Conservation (phyloP, 1,139 yeast species). For the Hyphopichia fennica region DNA sequence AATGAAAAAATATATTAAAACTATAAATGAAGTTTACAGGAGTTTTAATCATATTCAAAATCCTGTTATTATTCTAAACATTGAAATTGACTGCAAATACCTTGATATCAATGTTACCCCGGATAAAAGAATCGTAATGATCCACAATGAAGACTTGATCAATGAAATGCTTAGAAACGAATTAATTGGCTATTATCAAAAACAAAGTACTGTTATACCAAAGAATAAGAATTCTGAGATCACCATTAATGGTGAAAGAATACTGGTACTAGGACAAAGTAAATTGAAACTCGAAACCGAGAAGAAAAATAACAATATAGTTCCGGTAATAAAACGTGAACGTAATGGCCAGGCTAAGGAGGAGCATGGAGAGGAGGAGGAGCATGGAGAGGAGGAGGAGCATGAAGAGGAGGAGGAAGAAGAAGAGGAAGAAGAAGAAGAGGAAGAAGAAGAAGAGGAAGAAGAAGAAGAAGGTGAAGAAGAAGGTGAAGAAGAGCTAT, state of each 20-base stretch:
- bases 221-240: conserved; percentile 14
- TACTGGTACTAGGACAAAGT: neutral
- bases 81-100: conserved; percentile 49
- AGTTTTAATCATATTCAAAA: conserved; percentile 68
- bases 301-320: neutral
- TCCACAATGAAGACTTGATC: conserved; percentile 64
- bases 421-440: conserved; percentile 1
- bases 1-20: conserved; percentile 54
- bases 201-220: conserved; percentile 48
- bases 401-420: conserved; percentile 4
- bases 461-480: conserved; percentile 6
- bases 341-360: no score
- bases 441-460: conserved; percentile 6
- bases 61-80: conserved; percentile 70
- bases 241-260: conserved; percentile 2
- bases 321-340: no score
- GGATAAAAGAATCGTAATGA: conserved; percentile 71
- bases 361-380: neutral
- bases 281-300: neutral
- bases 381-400: conserved; percentile 18
- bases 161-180: conserved; percentile 50
- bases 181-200: conserved; percentile 42
- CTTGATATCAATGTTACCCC: conserved; percentile 90
- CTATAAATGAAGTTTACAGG: conserved; percentile 72
- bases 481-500: conserved; percentile 4